These are phyloP conservation scores for Epichloe hybrida DNA, from an alignment of 2,329 filamentous ascomycete species.

Conservation along the genomic window DNA sequence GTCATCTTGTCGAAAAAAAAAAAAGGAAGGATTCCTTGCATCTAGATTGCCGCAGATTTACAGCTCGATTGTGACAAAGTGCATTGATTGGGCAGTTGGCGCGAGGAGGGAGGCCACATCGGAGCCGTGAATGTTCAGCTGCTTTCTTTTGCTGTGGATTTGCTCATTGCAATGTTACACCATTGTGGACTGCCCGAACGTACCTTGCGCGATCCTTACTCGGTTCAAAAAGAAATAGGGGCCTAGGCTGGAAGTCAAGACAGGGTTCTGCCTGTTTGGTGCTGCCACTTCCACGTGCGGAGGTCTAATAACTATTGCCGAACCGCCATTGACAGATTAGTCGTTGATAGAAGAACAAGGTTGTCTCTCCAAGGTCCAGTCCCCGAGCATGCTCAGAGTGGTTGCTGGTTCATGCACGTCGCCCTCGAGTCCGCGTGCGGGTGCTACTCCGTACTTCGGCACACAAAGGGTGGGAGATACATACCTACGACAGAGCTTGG, in stretches of 20 bases:
- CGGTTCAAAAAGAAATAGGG: neutral
- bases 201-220: neutral
- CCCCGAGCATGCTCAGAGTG: neutral
- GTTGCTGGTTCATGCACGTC: neutral
- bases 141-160: too few species aligned
- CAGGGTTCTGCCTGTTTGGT: neutral
- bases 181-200: neutral
- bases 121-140: neutral
- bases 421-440: neutral
- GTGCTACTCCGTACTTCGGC: neutral
- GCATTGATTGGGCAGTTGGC: neutral
- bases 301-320: neutral
- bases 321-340: neutral
- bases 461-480: neutral
- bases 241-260: neutral
- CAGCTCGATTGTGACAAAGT: too few species aligned
- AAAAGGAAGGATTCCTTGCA: too few species aligned
- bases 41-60: too few species aligned
- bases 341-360: neutral
- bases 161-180: neutral
- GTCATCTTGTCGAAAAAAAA: too few species aligned
- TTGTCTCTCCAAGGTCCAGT: neutral
- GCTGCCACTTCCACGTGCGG: constrained; percentile 1
- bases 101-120: neutral
- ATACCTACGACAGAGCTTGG: neutral